phyloP scores from a whole-genome alignment of 768 basidiomycete genomes.

The Tricholomella constricta region DNA sequence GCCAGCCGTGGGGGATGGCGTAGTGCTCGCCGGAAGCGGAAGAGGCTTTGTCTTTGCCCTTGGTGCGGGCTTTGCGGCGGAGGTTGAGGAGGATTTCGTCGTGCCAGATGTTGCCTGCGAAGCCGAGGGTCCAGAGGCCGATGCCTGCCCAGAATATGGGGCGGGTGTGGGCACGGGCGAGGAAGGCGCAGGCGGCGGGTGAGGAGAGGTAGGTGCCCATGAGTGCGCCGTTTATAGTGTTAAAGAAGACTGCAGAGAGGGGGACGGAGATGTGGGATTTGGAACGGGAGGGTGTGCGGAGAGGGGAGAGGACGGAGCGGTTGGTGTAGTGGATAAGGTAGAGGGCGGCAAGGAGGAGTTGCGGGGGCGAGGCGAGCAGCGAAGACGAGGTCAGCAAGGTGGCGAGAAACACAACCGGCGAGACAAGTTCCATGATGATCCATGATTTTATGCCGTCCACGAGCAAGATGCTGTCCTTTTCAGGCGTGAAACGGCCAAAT shows the following conservation, averaged over 20 bases:
- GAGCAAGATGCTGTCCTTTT: conserved; percentile 45
- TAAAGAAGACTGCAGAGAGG: conserved; percentile 60
- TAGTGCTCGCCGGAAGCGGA: conserved; percentile 8
- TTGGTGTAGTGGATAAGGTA: conserved; percentile 83
- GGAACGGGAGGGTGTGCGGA: conserved; percentile 79
- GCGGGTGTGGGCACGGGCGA: conserved; percentile 25
- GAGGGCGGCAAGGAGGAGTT: conserved; percentile 53
- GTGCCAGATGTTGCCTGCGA: conserved; percentile 80
- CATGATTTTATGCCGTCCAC: conserved; percentile 63
- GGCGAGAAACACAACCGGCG: conserved; percentile 57
- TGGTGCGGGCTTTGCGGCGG: conserved; percentile 59
- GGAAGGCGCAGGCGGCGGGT: conserved; percentile 45
- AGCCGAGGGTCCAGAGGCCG: conserved; percentile 67
- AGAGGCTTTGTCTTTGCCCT: conserved; percentile 25
- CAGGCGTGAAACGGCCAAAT: conserved; percentile 70
- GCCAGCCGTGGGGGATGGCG: conserved; percentile 75
- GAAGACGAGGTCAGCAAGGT: conserved; percentile 52
- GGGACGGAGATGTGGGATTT: conserved; percentile 72
- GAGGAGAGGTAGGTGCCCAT: conserved; percentile 74
- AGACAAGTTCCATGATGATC: conserved; percentile 77
- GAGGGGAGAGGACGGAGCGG: conserved; percentile 67
- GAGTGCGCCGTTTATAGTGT: conserved; percentile 69
- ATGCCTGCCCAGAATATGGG: conserved; percentile 64
- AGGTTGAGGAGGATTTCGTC: conserved; percentile 90
- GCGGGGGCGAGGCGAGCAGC: conserved; percentile 41